These are phyloP conservation scores for Gossypium davidsonii DNA, from an alignment of 441 rosid genomes.

Conservation along the genomic window DNA sequence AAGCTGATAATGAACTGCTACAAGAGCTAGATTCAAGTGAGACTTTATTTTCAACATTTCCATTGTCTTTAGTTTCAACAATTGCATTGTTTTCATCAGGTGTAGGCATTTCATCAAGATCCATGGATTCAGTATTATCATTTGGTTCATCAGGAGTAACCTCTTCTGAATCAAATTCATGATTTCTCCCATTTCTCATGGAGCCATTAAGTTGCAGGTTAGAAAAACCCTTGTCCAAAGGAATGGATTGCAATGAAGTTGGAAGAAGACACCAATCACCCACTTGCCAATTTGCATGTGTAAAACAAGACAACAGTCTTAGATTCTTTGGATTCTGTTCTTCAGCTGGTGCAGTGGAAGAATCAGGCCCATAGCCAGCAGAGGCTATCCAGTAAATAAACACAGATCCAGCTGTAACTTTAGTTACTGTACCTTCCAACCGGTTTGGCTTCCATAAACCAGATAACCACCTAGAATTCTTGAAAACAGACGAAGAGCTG, in stretches of 20 bases:
- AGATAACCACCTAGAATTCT: conserved; percentile 72
- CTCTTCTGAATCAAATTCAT: conserved; percentile 42
- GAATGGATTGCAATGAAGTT: conserved; percentile 32
- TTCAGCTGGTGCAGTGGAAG: conserved; percentile 80
- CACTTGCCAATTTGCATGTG: conserved; percentile 93
- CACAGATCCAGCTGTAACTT: conserved; percentile 75
- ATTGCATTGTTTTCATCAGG: conserved; percentile 24
- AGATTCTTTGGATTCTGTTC: conserved; percentile 84
- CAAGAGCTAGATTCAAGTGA: conserved; percentile 48
- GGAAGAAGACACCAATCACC: conserved; percentile 92
- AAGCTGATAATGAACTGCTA: conserved; percentile 36
- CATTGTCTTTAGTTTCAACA: conserved; percentile 18
- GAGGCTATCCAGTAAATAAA: conserved; percentile 96
- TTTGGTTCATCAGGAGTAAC: conserved; percentile 38
- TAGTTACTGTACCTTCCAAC: conserved; percentile 87
- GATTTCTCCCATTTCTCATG: conserved; percentile 26
- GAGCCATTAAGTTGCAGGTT: conserved; percentile 48
- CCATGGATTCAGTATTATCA: conserved; percentile 35
- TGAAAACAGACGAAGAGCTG: conserved; percentile 71
- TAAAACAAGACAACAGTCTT: conserved; percentile 74
- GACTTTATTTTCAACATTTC: conserved; percentile 21
- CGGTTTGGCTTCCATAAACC: conserved; percentile 87
- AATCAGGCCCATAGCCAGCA: conserved; percentile 83
- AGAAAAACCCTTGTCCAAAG: conserved; percentile 45
- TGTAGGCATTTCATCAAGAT: conserved; percentile 28